Conservation (phyloP, 2,329 filamentous ascomycete genomes). For the Metarhizium guizhouense region DNA sequence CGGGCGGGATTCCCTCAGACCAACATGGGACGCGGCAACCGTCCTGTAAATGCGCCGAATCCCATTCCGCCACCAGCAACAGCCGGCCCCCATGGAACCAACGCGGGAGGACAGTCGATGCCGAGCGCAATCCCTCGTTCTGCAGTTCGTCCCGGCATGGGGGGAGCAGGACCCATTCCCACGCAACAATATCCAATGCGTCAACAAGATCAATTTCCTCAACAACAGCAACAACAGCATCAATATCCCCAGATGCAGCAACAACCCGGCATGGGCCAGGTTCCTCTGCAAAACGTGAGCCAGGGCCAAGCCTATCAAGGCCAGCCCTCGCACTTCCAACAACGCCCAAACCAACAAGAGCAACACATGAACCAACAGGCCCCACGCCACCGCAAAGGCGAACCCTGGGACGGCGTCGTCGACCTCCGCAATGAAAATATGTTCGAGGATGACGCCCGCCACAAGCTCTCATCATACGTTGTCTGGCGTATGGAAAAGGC, state of each 20-base stretch:
- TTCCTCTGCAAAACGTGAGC: neutral
- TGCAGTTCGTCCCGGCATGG: neutral
- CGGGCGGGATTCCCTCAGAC: neutral
- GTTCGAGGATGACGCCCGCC: constrained; percentile 29
- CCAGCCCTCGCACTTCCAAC: neutral
- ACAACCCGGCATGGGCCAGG: neutral
- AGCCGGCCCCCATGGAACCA: neutral
- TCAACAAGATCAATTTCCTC: neutral
- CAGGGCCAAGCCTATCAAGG: neutral
- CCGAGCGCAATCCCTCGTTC: neutral
- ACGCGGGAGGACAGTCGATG: neutral
- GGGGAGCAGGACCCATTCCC: neutral
- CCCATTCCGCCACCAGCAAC: neutral
- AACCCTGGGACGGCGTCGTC: constrained; percentile 14
- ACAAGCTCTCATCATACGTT: constrained; percentile 29
- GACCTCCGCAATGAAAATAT: constrained; percentile 29
- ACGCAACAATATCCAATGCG: neutral
- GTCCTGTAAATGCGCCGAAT: neutral
- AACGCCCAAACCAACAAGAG: neutral
- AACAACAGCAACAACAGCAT: neutral
- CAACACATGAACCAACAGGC: neutral
- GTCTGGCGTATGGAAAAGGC: constrained; percentile 34
- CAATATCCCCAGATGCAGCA: neutral
- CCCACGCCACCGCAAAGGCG: constrained; percentile 9
- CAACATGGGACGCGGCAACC: neutral